Evolutionary conservation across 2,329 filamentous ascomycete genomes (phyloP).

Genomic region (Verticillium nubilum): DNA sequence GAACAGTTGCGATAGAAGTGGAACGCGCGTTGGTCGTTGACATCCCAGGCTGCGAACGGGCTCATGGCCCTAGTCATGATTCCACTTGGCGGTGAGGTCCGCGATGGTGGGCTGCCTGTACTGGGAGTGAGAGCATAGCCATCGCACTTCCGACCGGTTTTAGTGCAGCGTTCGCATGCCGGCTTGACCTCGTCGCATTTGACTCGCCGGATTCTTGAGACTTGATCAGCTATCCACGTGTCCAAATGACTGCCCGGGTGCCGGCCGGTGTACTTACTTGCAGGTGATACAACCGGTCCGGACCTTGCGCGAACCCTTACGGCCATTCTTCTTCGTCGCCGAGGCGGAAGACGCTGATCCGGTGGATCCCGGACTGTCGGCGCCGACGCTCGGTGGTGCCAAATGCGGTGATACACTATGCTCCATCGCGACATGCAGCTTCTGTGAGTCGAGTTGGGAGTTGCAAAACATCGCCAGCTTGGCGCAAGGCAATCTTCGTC

Average conservation of each 20-base stretch:
- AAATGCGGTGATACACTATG: neutral
- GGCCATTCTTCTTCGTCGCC: slow-evolving; percentile 12
- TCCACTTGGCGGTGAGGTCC: neutral
- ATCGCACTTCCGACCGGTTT: slow-evolving; percentile 51
- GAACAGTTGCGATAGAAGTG: slow-evolving; percentile 28
- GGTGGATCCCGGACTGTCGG: neutral
- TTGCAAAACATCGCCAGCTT: neutral
- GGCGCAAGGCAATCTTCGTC: neutral
- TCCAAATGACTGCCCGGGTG: neutral
- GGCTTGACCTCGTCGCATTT: slow-evolving; percentile 54
- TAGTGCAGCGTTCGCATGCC: slow-evolving; percentile 45
- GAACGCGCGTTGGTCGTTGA: slow-evolving; percentile 21
- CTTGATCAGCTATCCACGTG: neutral
- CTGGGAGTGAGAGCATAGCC: slow-evolving; percentile 33
- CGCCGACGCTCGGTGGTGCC: neutral
- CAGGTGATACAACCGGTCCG: slow-evolving; percentile 48
- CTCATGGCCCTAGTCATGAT: neutral
- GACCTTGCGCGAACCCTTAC: slow-evolving; percentile 39
- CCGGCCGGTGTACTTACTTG: slow-evolving; percentile 28
- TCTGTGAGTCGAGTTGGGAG: neutral
- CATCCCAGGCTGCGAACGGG: slow-evolving; percentile 4
- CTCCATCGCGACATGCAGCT: neutral
- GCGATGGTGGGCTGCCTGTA: neutral
- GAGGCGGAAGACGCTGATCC: neutral
- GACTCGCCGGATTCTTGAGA: slow-evolving; percentile 43